Evolutionary conservation across 352 stramenopile genomes (phyloP), one percentile per base, ranked within the genome.

Genomic region (Plasmopara muralis): DNA sequence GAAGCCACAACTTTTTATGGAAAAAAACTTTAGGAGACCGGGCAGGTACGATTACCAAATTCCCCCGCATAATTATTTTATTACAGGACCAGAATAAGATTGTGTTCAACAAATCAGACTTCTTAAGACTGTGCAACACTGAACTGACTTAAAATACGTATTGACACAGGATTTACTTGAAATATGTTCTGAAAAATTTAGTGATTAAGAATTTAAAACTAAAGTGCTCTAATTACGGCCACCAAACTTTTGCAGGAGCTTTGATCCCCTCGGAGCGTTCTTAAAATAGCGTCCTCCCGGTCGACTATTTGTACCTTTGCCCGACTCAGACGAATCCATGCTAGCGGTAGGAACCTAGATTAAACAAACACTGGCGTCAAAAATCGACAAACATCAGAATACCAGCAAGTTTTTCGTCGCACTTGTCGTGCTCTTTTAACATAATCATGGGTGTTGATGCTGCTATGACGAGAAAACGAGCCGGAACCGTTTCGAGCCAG

Each of bases 161-260:
- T 3, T 3, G 3, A 1, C 20, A 25, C 20, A 25, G 20, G 20
- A 25, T 25, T 25, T 25, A 25, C 20, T 25, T 25, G 20, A 25
- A 25, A 25, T 25, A 25, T 25, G 20, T 25, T 25, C 1, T 25
- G 20, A 25, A 25, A 3, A 25, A 25, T 25, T 25, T 25, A 3
- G 20, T 25, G 20, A 25, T 25, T 25, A 3, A 25, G 3, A 25
- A 25, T 25, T 25, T 1, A 3, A 25, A 3, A 25, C 20, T 25
- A 25, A 25, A 25, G 20, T 25, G 20, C 20, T 25, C 20, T 25
- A 25, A 25, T 25, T 25, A 13, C 68, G 59, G 0, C 46, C 49
- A 5, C 68, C 68, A 28, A 89, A 80, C 64, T 89, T 89, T 55
- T 87, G 78, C 72, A 89, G 62, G 37, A 89, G 70, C 44, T 89